A percentile compares a stretch with the other conserved stretches of the same genome.
These are phyloP conservation scores for Populus hybrid DNA, from an alignment of 441 rosid species.

Conservation along the genomic window DNA sequence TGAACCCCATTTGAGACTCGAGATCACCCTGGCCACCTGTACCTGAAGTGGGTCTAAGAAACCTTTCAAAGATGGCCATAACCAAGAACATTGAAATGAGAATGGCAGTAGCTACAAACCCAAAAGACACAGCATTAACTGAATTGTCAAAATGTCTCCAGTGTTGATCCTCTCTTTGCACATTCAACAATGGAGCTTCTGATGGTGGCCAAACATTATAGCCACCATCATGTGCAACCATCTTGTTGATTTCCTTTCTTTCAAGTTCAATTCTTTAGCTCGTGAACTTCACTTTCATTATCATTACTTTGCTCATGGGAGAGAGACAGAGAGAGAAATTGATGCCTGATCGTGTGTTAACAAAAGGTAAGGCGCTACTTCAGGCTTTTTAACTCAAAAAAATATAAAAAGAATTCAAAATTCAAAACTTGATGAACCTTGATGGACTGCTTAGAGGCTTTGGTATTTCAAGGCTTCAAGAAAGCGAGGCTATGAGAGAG, in stretches of 20 bases:
- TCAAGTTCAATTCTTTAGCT: neutral
- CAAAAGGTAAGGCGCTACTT: slow-evolving; percentile 23
- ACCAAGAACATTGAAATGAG: slow-evolving; percentile 95
- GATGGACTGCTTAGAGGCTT: slow-evolving; percentile 9
- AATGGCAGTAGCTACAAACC: slow-evolving; percentile 95
- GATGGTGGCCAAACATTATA: slow-evolving; percentile 55
- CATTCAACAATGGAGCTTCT: slow-evolving; percentile 49
- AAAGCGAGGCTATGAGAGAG: slow-evolving; percentile 7
- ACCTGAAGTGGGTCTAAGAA: slow-evolving; percentile 61
- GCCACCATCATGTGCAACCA: slow-evolving; percentile 32
- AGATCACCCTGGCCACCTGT: slow-evolving; percentile 34
- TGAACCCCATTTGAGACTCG: slow-evolving; percentile 53
- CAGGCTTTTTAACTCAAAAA: slow-evolving; percentile 25
- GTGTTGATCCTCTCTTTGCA: slow-evolving; percentile 52
- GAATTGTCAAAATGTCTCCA: slow-evolving; percentile 75
- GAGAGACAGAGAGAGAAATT: neutral
- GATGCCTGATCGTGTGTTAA: neutral
- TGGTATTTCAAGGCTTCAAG: slow-evolving; percentile 3
- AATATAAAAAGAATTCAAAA: neutral
- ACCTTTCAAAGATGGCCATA: slow-evolving; percentile 90
- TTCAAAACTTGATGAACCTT: neutral
- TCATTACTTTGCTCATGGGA: slow-evolving; percentile 15
- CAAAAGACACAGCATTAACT: slow-evolving; percentile 89
- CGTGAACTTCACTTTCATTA: slow-evolving; percentile 12
- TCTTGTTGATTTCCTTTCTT: slow-evolving; percentile 7